Percentiles rank a stretch among this genome's conserved stretches.
phyloP scores from a whole-genome alignment of 257 asterid genomes.

The Ajuga chamaepitys region DNA sequence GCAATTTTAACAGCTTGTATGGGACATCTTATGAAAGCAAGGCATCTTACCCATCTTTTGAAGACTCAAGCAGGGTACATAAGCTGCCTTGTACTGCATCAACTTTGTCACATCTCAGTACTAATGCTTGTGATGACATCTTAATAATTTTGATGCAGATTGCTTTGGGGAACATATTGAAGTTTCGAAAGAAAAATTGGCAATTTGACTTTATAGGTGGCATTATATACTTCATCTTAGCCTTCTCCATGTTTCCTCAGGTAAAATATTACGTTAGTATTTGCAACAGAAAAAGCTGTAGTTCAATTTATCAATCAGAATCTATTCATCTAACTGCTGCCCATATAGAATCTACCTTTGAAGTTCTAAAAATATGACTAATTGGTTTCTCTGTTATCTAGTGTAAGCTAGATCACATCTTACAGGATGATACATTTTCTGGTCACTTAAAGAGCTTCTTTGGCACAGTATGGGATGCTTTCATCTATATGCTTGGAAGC shows the following conservation, averaged over 20 bases:
- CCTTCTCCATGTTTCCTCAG: constrained; percentile 97
- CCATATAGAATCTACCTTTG: not conserved
- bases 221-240: constrained; percentile 74
- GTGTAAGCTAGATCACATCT: constrained; percentile 92
- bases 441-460: constrained; percentile 86
- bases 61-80: constrained; percentile 95
- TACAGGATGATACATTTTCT: constrained; percentile 72
- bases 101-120: not conserved
- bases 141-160: constrained; percentile 47
- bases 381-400: constrained; percentile 29
- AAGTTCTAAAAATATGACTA: constrained; percentile 10
- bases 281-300: not conserved
- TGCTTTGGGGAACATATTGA: constrained; percentile 95
- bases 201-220: constrained; percentile 97
- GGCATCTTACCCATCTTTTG: constrained; percentile 87
- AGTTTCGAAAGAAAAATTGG: constrained; percentile 99
- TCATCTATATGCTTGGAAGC: constrained; percentile 60
- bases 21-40: constrained; percentile 74
- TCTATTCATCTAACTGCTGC: not conserved
- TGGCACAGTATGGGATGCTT: constrained; percentile 76
- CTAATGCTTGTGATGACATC: not conserved
- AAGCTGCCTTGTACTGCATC: not conserved
- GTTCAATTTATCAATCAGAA: not conserved
- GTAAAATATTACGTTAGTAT: constrained; percentile 26
- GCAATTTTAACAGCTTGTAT: constrained; percentile 48